Evolutionary conservation across 768 basidiomycete species (phyloP).

Genomic region (Pleurotus eryngii): DNA sequence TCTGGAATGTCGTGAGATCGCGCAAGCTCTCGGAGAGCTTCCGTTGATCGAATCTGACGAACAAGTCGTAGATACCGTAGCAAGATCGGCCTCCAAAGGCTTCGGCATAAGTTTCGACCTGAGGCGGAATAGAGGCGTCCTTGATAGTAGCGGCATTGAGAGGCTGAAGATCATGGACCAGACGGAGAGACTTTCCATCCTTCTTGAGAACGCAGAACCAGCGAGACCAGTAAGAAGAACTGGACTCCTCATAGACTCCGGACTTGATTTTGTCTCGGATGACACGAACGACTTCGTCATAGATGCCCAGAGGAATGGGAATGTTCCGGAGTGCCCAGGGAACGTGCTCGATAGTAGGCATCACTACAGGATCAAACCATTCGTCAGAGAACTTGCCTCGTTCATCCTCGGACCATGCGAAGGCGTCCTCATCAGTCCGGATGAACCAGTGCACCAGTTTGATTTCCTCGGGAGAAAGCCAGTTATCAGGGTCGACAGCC

Average conservation of each 20-base stretch:
- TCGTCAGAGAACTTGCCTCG: slow-evolving; percentile 12
- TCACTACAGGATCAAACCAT: not conserved
- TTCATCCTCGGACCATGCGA: slow-evolving; percentile 26
- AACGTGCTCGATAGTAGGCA: not conserved
- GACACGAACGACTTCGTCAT: slow-evolving; percentile 26
- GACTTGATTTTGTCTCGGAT: slow-evolving; percentile 30
- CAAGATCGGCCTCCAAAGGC: slow-evolving; percentile 29
- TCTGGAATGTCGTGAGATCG: slow-evolving; percentile 41
- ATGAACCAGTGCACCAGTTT: too few species aligned
- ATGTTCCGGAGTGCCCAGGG: not conserved
- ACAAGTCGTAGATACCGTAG: slow-evolving; percentile 29
- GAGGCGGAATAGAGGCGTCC: slow-evolving; percentile 13
- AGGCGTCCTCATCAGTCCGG: not conserved
- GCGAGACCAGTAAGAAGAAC: slow-evolving; percentile 32
- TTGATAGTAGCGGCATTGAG: slow-evolving; percentile 19
- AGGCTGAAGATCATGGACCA: too few species aligned
- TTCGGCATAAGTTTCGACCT: slow-evolving; percentile 27
- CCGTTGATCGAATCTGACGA: slow-evolving; percentile 33
- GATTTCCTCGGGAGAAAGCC: too few species aligned
- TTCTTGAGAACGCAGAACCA: slow-evolving; percentile 13
- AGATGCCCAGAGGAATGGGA: slow-evolving; percentile 20
- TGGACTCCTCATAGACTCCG: slow-evolving; percentile 37
- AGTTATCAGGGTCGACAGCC: too few species aligned
- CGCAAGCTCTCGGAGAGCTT: slow-evolving; percentile 17
- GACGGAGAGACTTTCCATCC: too few species aligned